phyloP scores from a whole-genome alignment of 2,329 filamentous ascomycete genomes.

The Claviceps humidiphila region DNA sequence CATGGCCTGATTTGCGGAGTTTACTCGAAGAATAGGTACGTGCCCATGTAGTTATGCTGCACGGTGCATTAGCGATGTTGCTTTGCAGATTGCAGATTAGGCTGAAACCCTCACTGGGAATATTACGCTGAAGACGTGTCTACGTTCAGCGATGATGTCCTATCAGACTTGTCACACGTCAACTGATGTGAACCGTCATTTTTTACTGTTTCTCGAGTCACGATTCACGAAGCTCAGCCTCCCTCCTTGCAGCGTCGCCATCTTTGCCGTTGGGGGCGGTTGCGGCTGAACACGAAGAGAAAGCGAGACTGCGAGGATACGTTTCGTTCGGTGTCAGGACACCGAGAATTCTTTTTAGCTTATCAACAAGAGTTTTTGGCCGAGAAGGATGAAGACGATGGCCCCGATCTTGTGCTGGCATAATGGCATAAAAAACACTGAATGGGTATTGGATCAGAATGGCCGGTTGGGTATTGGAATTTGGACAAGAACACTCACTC shows the following conservation, averaged over 20 bases:
- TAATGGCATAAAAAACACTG: too few relatives aligned
- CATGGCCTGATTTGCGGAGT: background rate
- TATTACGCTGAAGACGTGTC: background rate
- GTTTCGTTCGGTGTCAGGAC: too few relatives aligned
- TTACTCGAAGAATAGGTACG: background rate
- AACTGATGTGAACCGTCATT: background rate
- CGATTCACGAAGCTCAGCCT: background rate
- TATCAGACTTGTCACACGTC: background rate
- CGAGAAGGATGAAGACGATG: too few relatives aligned
- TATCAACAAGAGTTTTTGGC: too few relatives aligned
- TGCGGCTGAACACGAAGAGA: too few relatives aligned
- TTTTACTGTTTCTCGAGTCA: background rate
- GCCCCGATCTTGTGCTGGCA: too few relatives aligned
- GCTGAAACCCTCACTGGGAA: background rate
- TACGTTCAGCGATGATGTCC: background rate
- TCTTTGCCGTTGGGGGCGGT: background rate
- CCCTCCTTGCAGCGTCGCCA: background rate
- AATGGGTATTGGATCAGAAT: too few relatives aligned
- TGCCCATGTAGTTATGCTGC: background rate
- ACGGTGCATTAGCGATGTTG: background rate
- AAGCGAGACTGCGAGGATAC: too few relatives aligned
- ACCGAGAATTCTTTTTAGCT: too few relatives aligned
- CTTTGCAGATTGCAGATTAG: background rate
- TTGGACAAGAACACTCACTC: too few relatives aligned
- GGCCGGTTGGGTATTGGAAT: too few relatives aligned